phyloP scores from a whole-genome alignment of 2,329 filamentous ascomycete species.

The Epichloe glyceriae region DNA sequence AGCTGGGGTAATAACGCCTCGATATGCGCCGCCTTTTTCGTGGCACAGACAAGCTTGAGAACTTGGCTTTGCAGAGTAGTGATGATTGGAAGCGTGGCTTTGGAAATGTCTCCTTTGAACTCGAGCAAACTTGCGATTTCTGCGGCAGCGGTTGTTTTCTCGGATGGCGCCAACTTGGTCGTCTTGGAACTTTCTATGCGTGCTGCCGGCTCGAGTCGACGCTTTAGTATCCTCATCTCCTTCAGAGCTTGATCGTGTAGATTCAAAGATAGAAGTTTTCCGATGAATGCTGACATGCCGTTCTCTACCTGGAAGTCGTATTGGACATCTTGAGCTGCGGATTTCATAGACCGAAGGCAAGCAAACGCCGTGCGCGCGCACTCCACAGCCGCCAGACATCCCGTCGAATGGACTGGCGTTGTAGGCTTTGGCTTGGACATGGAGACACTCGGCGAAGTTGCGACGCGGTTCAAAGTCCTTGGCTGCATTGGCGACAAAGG shows the following conservation, averaged over 20 bases:
- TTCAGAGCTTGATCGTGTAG: constrained; percentile 56
- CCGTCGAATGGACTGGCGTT: constrained; percentile 22
- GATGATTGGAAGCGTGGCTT: constrained; percentile 38
- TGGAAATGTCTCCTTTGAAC: constrained; percentile 36
- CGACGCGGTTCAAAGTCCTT: constrained; percentile 45
- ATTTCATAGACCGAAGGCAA: constrained; percentile 46
- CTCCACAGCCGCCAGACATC: constrained; percentile 48
- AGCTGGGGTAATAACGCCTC: constrained; percentile 46
- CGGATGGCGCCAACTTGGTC: constrained; percentile 15
- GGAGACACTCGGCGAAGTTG: constrained; percentile 35
- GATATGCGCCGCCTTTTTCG: constrained; percentile 45
- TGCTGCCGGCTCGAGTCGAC: constrained; percentile 36
- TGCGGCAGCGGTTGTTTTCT: constrained; percentile 17
- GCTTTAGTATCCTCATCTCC: constrained; percentile 55
- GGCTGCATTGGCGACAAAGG: constrained; percentile 49
- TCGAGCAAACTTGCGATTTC: constrained; percentile 46
- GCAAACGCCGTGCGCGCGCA: constrained; percentile 56
- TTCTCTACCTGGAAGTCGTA: constrained; percentile 56
- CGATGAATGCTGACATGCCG: constrained; percentile 57
- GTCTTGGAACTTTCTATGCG: constrained; percentile 19
- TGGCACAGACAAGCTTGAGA: constrained; percentile 47
- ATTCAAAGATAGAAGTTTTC: constrained; percentile 50
- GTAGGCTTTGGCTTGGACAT: constrained; percentile 20
- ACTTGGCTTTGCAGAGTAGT: constrained; percentile 52
- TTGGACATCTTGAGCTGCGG: constrained; percentile 38